A percentile compares a stretch with the other conserved stretches of the same genome.
These are phyloP conservation scores for Nitzschia palea DNA, from an alignment of 108 stramenopile genomes.

Conservation along the genomic window DNA sequence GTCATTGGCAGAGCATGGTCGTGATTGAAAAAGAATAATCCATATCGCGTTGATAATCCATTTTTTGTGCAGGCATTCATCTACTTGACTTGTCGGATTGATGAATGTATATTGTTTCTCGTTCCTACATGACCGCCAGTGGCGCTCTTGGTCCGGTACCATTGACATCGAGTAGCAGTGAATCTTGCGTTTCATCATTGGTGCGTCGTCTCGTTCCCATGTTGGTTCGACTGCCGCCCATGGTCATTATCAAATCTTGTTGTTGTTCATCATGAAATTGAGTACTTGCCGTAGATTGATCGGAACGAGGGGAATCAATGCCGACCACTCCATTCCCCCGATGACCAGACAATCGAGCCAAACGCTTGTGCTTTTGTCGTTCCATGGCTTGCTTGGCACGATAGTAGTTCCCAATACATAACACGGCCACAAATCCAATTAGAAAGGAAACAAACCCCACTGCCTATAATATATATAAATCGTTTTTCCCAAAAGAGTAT, in stretches of 20 bases:
- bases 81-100: too few relatives aligned
- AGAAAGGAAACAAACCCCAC: slow-evolving; percentile 67
- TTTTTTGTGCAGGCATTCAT: too few relatives aligned
- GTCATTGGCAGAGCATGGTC: too few relatives aligned
- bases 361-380: slow-evolving; percentile 61
- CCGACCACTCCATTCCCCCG: slow-evolving; percentile 30
- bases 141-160: slow-evolving; percentile 1
- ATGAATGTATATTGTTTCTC: too few relatives aligned
- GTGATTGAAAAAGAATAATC: too few relatives aligned
- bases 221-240: not conserved
- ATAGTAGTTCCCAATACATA: slow-evolving; percentile 85
- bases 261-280: slow-evolving; percentile 26
- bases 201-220: not conserved
- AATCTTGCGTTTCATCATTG: slow-evolving; percentile 11
- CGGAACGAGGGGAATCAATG: slow-evolving; percentile 38
- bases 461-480: slow-evolving; percentile 40
- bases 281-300: slow-evolving; percentile 22
- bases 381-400: slow-evolving; percentile 82
- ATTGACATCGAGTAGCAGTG: slow-evolving; percentile 15
- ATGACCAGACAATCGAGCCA: slow-evolving; percentile 39
- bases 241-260: slow-evolving; percentile 10
- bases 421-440: slow-evolving; percentile 73
- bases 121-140: not conserved
- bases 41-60: too few relatives aligned
- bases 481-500: too few relatives aligned